phyloP scores from a whole-genome alignment of 2,329 filamentous ascomycete species.

The Monilinia aucupariae region DNA sequence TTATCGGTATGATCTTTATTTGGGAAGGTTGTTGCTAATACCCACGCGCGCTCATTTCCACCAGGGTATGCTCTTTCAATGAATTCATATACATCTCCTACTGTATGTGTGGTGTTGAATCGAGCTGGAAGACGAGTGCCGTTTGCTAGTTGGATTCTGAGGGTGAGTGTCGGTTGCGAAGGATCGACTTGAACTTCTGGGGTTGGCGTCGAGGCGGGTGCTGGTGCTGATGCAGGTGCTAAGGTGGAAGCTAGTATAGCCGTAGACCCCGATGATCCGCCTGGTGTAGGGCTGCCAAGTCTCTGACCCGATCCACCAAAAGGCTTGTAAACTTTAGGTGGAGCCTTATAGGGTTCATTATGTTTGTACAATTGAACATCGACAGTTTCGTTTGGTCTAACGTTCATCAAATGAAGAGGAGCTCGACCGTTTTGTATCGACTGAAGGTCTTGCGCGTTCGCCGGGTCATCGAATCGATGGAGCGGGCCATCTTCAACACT shows the following conservation, averaged over 20 bases:
- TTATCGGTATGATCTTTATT: constrained; percentile 74
- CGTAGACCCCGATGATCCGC: constrained; percentile 39
- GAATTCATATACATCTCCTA: constrained; percentile 73
- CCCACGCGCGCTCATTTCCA: constrained; percentile 56
- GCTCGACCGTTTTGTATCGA: constrained; percentile 75
- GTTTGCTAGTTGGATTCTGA: constrained; percentile 74
- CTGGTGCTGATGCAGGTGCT: constrained; percentile 37
- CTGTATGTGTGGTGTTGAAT: constrained; percentile 74
- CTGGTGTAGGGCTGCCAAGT: constrained; percentile 72
- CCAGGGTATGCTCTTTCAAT: constrained; percentile 58
- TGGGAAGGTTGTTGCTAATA: constrained; percentile 76
- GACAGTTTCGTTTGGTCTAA: constrained; percentile 67
- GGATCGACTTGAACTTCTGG: constrained; percentile 51
- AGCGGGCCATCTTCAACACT: constrained; percentile 78
- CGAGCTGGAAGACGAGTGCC: constrained; percentile 71
- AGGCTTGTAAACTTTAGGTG: constrained; percentile 70
- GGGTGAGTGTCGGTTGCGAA: constrained; percentile 60
- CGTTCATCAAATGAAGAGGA: constrained; percentile 72
- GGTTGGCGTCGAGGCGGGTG: constrained; percentile 19
- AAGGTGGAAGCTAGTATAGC: constrained; percentile 36
- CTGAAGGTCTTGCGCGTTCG: constrained; percentile 63
- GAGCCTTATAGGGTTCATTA: constrained; percentile 65
- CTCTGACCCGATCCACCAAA: constrained; percentile 68
- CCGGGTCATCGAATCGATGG: constrained; percentile 72
- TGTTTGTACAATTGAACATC: constrained; percentile 71